phyloP scores from a whole-genome alignment of 306 rosid species.

The Oxytropis ochrocephala region DNA sequence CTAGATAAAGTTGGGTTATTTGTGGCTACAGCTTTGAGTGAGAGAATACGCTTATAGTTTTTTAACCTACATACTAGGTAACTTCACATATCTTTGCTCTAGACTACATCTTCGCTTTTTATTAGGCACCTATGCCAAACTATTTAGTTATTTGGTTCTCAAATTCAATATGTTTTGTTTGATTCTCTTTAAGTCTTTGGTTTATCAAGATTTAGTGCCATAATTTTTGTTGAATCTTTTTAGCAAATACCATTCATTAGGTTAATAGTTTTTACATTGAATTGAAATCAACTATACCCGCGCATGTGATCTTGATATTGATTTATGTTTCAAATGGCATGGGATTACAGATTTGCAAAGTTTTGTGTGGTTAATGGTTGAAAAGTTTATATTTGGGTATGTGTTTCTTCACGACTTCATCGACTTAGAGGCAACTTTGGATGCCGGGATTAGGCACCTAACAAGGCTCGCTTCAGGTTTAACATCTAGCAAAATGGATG shows the following conservation, averaged over 20 bases:
- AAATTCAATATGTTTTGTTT: neutral
- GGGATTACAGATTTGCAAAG: neutral
- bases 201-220: neutral
- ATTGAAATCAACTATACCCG: neutral
- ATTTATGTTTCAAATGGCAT: neutral
- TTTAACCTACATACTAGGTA: neutral
- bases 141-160: neutral
- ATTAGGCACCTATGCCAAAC: neutral
- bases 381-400: slow-evolving; percentile 18
- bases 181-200: neutral
- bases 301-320: slow-evolving; percentile 12
- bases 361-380: neutral
- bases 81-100: neutral
- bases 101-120: neutral
- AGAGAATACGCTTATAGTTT: neutral
- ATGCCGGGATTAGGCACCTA: slow-evolving; percentile 87
- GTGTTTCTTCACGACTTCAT: slow-evolving; percentile 87
- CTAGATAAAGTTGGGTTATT: slow-evolving; percentile 8
- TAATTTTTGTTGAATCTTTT: neutral
- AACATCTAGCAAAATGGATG: slow-evolving; percentile 85
- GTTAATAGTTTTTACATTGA: neutral
- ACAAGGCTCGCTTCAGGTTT: too few relatives aligned
- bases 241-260: slow-evolving; percentile 2
- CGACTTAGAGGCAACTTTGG: slow-evolving; percentile 87
- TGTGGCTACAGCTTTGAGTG: neutral